Percentiles rank a stretch among this genome's conserved stretches.
phyloP scores from a whole-genome alignment of 257 asterid species.

The Solanum appendiculatum region DNA sequence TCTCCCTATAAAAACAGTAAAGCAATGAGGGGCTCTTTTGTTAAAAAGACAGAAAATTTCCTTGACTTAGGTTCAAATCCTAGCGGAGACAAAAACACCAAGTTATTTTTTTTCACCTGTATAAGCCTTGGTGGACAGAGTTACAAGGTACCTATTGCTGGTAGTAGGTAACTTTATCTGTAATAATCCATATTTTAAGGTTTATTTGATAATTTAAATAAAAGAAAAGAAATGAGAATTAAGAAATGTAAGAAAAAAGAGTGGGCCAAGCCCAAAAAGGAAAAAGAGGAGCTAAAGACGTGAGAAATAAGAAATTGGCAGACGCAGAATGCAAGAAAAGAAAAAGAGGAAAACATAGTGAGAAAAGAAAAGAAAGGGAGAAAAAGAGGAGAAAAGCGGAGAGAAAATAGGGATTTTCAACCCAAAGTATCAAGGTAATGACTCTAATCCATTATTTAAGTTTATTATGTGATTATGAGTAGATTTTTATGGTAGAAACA shows the following conservation, averaged over 20 bases:
- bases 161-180: not conserved
- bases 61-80: not conserved
- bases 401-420: not conserved
- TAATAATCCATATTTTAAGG: not conserved
- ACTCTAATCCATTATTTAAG: not conserved
- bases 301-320: not conserved
- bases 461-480: not conserved
- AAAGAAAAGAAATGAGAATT: not conserved
- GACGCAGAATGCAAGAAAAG: not conserved
- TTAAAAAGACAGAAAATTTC: not conserved
- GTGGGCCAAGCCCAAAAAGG: not conserved
- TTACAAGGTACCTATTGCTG: not conserved
- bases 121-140: not conserved
- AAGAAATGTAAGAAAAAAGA: not conserved
- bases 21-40: not conserved
- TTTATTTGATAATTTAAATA: not conserved
- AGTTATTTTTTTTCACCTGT: not conserved
- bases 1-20: not conserved
- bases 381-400: not conserved
- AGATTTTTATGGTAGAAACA: not conserved
- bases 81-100: not conserved
- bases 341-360: not conserved
- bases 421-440: not conserved
- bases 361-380: not conserved
- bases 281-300: not conserved